A percentile compares a stretch with the other conserved stretches of the same genome.
Evolutionary conservation across 805 yeast species (phyloP).

Genomic region (Pichia sporocuriosa): DNA sequence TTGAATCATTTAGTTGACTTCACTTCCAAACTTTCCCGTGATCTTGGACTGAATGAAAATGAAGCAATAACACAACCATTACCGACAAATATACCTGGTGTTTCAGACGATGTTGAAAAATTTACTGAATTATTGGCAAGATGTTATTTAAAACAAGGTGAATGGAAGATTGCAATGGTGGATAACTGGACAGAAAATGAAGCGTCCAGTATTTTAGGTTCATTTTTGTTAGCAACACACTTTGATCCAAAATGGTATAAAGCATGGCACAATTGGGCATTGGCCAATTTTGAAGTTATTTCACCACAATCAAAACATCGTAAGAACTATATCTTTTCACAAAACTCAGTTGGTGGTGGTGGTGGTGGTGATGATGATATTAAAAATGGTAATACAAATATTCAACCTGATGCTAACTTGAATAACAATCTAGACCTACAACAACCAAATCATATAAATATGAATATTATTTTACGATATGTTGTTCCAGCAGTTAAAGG

Average conservation of each 20-base stretch:
- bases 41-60: constrained; percentile 78
- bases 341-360: background rate
- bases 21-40: constrained; percentile 84
- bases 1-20: constrained; percentile 79
- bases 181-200: constrained; percentile 72
- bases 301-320: constrained; percentile 40
- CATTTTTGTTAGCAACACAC: constrained; percentile 89
- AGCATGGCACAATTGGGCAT: constrained; percentile 99
- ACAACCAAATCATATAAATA: no score
- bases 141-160: constrained; percentile 95
- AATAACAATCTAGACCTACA: no score
- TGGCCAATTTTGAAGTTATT: constrained; percentile 94
- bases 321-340: constrained; percentile 11
- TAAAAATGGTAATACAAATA: background rate
- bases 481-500: constrained; percentile 96
- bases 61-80: constrained; percentile 82
- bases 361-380: background rate
- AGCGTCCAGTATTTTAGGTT: constrained; percentile 76
- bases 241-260: constrained; percentile 92
- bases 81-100: constrained; percentile 66
- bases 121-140: constrained; percentile 83
- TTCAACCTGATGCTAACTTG: constrained; percentile 14
- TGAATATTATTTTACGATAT: constrained; percentile 69
- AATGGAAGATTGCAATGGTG: constrained; percentile 87
- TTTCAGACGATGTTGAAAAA: constrained; percentile 69